These are phyloP conservation scores for Garcia nutans DNA, from an alignment of 345 rosid species.

Conservation along the genomic window DNA sequence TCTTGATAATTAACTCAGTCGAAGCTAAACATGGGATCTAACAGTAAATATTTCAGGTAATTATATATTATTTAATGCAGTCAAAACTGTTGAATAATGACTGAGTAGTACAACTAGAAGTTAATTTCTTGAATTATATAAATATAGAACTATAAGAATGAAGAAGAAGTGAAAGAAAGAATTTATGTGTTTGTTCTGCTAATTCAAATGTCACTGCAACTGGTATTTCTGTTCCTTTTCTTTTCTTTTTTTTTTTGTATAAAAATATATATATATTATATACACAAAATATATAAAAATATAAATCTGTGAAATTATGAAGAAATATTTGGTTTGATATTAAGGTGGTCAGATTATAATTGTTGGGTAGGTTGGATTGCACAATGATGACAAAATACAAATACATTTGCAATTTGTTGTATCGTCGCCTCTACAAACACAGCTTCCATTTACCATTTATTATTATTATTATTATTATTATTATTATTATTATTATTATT, in stretches of 20 bases:
- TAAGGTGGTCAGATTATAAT: conserved; percentile 10
- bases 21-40: too few relatives aligned
- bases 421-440: not conserved
- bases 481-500: too few relatives aligned
- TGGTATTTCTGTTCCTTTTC: too few relatives aligned
- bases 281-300: not conserved
- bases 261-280: too few relatives aligned
- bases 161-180: too few relatives aligned
- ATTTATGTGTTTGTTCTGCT: too few relatives aligned
- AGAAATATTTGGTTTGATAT: conserved; percentile 17
- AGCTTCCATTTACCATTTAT: conserved; percentile 6
- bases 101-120: not conserved
- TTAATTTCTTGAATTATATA: not conserved
- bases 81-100: conserved; percentile 21
- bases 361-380: conserved; percentile 13
- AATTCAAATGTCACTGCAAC: too few relatives aligned
- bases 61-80: not conserved
- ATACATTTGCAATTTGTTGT: conserved; percentile 12
- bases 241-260: too few relatives aligned
- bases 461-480: too few relatives aligned
- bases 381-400: conserved; percentile 30
- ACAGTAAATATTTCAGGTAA: too few relatives aligned
- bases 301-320: conserved; percentile 20
- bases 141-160: too few relatives aligned
- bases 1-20: too few relatives aligned